Base-by-base conservation (phyloP, 202 grass and related monocot genomes). In the Schoenoplectus tabernaemontani region DNA sequence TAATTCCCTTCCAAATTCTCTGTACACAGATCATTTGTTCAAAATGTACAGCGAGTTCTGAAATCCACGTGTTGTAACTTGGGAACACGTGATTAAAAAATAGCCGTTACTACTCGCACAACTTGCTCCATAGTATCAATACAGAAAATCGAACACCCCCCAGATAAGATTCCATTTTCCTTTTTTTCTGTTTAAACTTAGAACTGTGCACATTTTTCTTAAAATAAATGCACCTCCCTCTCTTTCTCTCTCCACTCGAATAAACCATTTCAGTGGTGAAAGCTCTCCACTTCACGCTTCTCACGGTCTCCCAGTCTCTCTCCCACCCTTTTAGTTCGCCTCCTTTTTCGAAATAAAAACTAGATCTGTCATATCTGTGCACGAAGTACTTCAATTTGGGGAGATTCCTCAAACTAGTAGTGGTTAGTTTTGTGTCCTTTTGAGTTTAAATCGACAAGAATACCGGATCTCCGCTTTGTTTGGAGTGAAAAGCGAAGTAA, bases 351-450 rank as follows among this genome's bases (percentile, higher is more conserved):
- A 77, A 77, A 48, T 22, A 39, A 58, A 54, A 38, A 9, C 7
- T 5, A 59, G 74, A 77, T 77, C 74, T 59, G 30, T 77, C 74
- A 20, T 28, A 57, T 77, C 17, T 51, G n/a, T 77, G 74, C 51
- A 23, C 51, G 5, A 17, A 59, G 33, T 48, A 16, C 23, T 43
- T 33, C 23, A 0, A 67, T 67, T 67, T 42, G 64, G 11, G 12
- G 64, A 67, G 36, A 22, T 67, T 12, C 4, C 33, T 42, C n/a
- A n/a, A 22, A 53, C 44, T 54, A 51, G 9, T 32, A 76, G 28
- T 33, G 30, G 28, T 32, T 75, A 34, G 15, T 54, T 34, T 33
- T 54, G 41, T 12, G 39, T 46, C 48, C 17, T 76, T 32, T 56
- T 26, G 39, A 76, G 32, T 76, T 28, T 19, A 76, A 34, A n/a